Percentiles rank a stretch among this genome's conserved stretches.
Conservation (phyloP, 2,329 filamentous ascomycete species). For the Venturia aucupariae region DNA sequence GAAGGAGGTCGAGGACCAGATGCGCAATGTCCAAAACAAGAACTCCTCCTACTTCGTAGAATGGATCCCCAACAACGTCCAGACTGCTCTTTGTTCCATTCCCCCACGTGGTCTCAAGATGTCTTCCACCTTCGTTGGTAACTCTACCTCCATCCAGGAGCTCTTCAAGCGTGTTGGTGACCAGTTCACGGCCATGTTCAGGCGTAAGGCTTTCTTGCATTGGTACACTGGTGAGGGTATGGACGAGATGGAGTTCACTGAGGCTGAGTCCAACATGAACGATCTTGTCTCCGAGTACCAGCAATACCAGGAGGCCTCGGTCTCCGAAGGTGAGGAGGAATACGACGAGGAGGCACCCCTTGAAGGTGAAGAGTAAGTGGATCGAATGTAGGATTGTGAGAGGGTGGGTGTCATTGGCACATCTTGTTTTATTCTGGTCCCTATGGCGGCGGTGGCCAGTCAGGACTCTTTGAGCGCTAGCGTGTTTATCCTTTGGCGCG, state of each 20-base stretch:
- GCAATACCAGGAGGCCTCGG: conserved; percentile 98
- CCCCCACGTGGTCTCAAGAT: conserved; percentile 97
- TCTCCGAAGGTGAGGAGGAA: conserved; percentile 96
- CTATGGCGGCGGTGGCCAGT: not conserved
- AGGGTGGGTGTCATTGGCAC: not conserved
- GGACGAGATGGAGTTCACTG: conserved; percentile 99
- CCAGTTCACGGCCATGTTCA: conserved; percentile 99
- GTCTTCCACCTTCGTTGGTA: conserved; percentile 98
- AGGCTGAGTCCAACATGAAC: conserved; percentile 99
- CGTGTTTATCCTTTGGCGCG: not conserved
- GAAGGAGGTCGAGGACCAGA: conserved; percentile 99
- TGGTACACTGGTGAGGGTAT: conserved; percentile 99
- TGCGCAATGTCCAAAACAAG: conserved; percentile 99
- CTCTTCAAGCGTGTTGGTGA: conserved; percentile 99
- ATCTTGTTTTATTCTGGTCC: conserved; percentile 1
- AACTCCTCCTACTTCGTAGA: conserved; percentile 99
- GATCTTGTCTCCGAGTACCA: conserved; percentile 99
- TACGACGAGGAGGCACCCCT: conserved; percentile 75
- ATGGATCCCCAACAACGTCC: conserved; percentile 99
- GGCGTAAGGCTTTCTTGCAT: conserved; percentile 99
- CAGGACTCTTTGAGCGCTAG: conserved; percentile 7
- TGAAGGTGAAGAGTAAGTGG: conserved; percentile 56
- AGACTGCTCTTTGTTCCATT: conserved; percentile 98
- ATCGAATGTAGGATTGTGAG: not conserved
- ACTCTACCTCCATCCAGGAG: conserved; percentile 99